Percentiles rank a stretch among this genome's conserved stretches.
Evolutionary conservation across 768 basidiomycete genomes (phyloP).

Genomic region (Tricholoma terreum): DNA sequence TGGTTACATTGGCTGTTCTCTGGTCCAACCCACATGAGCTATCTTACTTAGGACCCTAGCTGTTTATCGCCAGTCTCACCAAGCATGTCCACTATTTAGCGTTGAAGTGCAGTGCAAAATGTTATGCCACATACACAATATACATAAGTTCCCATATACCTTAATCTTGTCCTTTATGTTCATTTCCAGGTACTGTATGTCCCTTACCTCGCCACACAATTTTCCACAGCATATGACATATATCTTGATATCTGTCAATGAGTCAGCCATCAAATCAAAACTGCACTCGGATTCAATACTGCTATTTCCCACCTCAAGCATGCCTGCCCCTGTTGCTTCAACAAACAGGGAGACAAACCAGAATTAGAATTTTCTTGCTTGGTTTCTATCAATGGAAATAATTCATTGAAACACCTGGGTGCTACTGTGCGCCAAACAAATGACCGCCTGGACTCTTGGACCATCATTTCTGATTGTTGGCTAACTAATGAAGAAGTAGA

Average conservation of each 20-base stretch:
- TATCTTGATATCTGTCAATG: too few relatives aligned
- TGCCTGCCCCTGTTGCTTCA: background rate
- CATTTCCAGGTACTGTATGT: background rate
- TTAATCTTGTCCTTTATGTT: background rate
- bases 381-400: too few relatives aligned
- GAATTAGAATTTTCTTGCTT: too few relatives aligned
- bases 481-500: background rate
- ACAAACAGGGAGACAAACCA: background rate
- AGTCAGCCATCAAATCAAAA: too few relatives aligned
- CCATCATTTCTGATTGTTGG: background rate
- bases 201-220: too few relatives aligned
- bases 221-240: too few relatives aligned
- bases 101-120: constrained; percentile 8
- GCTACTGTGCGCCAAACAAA: background rate
- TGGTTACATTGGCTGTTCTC: constrained; percentile 8
- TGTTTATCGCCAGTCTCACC: constrained; percentile 6
- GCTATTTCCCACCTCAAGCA: background rate
- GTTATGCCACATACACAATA: constrained; percentile 12
- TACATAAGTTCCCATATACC: background rate
- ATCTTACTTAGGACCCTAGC: constrained; percentile 2
- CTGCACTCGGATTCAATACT: too few relatives aligned
- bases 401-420: background rate
- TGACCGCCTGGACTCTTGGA: background rate
- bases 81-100: constrained; percentile 8
- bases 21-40: constrained; percentile 3